Evolutionary conservation across 331 rosid species (phyloP), one percentile per base, ranked within the genome.

Genomic region (Arachis monticola): DNA sequence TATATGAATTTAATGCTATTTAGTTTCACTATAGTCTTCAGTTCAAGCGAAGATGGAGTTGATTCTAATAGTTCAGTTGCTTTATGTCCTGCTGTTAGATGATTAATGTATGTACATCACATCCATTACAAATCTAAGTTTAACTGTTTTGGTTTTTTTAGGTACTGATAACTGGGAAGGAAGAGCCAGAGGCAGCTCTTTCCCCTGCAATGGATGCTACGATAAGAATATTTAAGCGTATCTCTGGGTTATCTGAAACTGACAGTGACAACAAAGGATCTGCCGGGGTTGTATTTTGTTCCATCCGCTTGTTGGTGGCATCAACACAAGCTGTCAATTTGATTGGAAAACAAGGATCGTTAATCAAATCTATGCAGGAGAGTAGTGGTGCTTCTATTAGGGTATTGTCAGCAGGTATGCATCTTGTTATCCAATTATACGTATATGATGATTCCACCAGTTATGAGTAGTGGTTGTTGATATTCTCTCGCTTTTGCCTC

Each of bases 161-260:
- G 99, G 97, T 94, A 77, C 90, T 84, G 27, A 72, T 94, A 63
- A 85, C 99, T 0, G 97, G 97, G 72, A 94, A 87, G 84, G 99
- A 94, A 87, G 97, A 94, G 77, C 88, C 72, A 10, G 96, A 88
- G 53, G 83, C 82, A 60, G 60, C 87, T 61, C 83, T 90, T 57
- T 94, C 97, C 35, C 97, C 97, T 32, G 99, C 99, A 53, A 90
- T 92, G 97, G 93, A 94, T 76, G 99, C 97, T 65, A 96, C 81
- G 17, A 69, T 94, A 75, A 86, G 97, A 81, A 60, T 94, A 62
- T 92, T 94, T 82, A 92, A 90, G 77, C 96, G 96, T 7, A 85
- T 92, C 70, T 85, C 89, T 56, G 97, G 96, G 61, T 84, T 92
- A 61, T 81, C 96, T 2, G 98, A 94, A 83, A 73, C 76, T 68